phyloP scores from a whole-genome alignment of 495 filamentous ascomycete genomes.

The Daldinia concentrica region DNA sequence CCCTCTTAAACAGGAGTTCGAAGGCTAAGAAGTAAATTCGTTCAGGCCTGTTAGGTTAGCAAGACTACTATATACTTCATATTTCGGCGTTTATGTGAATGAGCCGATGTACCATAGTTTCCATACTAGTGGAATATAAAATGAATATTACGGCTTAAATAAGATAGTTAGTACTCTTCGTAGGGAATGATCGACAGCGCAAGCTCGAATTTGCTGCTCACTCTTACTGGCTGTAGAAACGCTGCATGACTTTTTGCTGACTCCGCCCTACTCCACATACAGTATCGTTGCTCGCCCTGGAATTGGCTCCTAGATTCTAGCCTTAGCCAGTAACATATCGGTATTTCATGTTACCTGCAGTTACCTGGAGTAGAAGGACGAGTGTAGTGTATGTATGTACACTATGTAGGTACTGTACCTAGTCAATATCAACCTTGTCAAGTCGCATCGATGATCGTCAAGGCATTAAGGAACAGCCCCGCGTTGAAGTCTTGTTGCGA shows the following conservation, averaged over 20 bases:
- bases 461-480: slow-evolving; percentile 39
- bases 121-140: slow-evolving; percentile 29
- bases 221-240: slow-evolving; percentile 35
- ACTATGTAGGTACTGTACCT: slow-evolving; percentile 36
- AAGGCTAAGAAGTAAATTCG: background rate
- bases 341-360: slow-evolving; percentile 30
- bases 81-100: slow-evolving; percentile 1
- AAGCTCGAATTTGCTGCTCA: slow-evolving; percentile 32
- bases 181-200: slow-evolving; percentile 35
- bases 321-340: slow-evolving; percentile 32
- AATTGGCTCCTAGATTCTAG: slow-evolving; percentile 27
- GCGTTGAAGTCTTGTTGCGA: slow-evolving; percentile 32
- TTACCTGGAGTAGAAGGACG: slow-evolving; percentile 29
- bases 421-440: slow-evolving; percentile 27
- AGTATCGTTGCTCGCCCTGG: slow-evolving; percentile 33
- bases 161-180: slow-evolving; percentile 25
- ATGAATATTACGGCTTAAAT: slow-evolving; percentile 35
- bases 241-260: slow-evolving; percentile 45
- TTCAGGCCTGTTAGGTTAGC: background rate
- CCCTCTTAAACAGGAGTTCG: background rate
- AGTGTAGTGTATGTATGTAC: no score
- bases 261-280: slow-evolving; percentile 37
- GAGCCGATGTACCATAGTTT: slow-evolving; percentile 1
- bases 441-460: slow-evolving; percentile 36
- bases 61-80: background rate